These are phyloP conservation scores for Groenewaldozyma auringiensis DNA, from an alignment of 1,139 yeast species.

Conservation along the genomic window DNA sequence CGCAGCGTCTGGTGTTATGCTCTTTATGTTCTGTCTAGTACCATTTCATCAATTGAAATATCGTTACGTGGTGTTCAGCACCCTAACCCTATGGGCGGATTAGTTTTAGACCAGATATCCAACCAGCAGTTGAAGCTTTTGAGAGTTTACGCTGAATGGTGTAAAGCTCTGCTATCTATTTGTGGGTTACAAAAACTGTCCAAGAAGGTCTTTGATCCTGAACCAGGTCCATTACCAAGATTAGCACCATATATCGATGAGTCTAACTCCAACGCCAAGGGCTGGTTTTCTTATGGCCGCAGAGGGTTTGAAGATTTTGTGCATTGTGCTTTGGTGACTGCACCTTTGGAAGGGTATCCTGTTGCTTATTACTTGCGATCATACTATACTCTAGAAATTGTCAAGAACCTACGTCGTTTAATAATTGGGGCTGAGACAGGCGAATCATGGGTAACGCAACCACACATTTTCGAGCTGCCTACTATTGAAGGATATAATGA, in stretches of 20 bases:
- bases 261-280: slow-evolving; percentile 1
- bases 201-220: background rate
- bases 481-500: slow-evolving; percentile 11
- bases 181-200: background rate
- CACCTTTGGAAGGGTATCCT: slow-evolving; percentile 18
- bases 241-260: background rate
- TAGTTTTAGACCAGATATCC: slow-evolving; percentile 52
- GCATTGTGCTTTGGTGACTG: slow-evolving; percentile 18
- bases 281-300: slow-evolving; percentile 8
- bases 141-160: slow-evolving; percentile 39
- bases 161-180: slow-evolving; percentile 9
- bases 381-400: slow-evolving; percentile 17
- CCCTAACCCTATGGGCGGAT: slow-evolving; percentile 29
- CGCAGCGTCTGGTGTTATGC: background rate
- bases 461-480: slow-evolving; percentile 19
- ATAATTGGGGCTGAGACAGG: slow-evolving; percentile 13
- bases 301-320: slow-evolving; percentile 21
- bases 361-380: slow-evolving; percentile 18
- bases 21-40: background rate
- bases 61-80: slow-evolving; percentile 51
- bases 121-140: slow-evolving; percentile 52
- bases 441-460: slow-evolving; percentile 18
- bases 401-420: slow-evolving; percentile 16
- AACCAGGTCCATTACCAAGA: background rate
- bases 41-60: slow-evolving; percentile 38